These are phyloP conservation scores for Tetracladium marchalianum DNA, from an alignment of 495 filamentous ascomycete genomes.

Conservation along the genomic window DNA sequence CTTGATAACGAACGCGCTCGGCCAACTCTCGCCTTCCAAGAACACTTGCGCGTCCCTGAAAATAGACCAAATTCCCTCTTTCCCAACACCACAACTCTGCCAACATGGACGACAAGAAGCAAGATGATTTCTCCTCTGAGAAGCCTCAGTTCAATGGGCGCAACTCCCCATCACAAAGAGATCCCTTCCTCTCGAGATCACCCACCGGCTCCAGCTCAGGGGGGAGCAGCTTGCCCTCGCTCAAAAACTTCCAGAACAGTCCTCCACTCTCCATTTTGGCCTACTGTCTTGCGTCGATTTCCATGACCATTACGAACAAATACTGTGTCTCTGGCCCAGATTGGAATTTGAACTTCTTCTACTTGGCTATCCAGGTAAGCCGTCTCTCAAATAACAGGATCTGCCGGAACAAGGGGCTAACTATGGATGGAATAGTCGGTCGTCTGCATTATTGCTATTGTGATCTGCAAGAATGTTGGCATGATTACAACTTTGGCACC, in stretches of 20 bases:
- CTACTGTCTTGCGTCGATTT: slow-evolving; percentile 90
- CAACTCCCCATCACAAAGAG: slow-evolving; percentile 29
- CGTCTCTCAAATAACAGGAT: neutral
- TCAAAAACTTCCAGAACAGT: slow-evolving; percentile 52
- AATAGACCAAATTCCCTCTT: neutral
- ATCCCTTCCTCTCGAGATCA: slow-evolving; percentile 14
- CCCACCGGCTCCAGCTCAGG: neutral
- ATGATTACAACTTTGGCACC: slow-evolving; percentile 77
- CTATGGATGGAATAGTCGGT: slow-evolving; percentile 49
- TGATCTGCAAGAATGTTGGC: slow-evolving; percentile 70
- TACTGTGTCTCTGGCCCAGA: slow-evolving; percentile 83
- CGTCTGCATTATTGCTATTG: slow-evolving; percentile 85
- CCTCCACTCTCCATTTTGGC: slow-evolving; percentile 72
- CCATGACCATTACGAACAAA: slow-evolving; percentile 99
- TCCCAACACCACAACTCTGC: neutral
- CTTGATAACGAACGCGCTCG: too few species aligned
- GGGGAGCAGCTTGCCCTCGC: neutral
- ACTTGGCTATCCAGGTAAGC: slow-evolving; percentile 83
- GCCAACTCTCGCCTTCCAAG: too few species aligned
- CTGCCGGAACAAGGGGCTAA: neutral
- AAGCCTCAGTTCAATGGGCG: slow-evolving; percentile 58
- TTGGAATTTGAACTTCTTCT: slow-evolving; percentile 97
- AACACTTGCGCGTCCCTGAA: slow-evolving; percentile 10
- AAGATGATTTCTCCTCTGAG: slow-evolving; percentile 56
- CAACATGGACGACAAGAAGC: slow-evolving; percentile 23